These are phyloP conservation scores for Fusarium tricinctum DNA, from an alignment of 2,329 filamentous ascomycete genomes.

Conservation along the genomic window DNA sequence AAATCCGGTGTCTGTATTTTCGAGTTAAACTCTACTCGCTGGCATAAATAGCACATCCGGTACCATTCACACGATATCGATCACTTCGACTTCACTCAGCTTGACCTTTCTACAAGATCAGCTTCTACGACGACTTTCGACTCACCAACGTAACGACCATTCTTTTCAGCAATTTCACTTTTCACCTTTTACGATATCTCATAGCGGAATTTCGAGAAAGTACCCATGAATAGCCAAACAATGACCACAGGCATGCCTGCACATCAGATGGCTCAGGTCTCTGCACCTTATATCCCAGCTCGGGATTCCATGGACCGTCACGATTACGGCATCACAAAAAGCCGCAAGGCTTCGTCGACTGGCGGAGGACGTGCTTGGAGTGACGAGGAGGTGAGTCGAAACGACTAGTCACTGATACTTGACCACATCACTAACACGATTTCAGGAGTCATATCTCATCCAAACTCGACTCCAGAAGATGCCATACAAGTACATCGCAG, in stretches of 20 bases:
- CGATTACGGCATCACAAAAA: constrained; percentile 73
- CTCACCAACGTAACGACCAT: constrained; percentile 35
- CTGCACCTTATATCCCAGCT: constrained; percentile 63
- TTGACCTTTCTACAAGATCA: constrained; percentile 24
- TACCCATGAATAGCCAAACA: constrained; percentile 40
- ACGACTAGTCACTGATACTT: not conserved
- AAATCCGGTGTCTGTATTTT: constrained; percentile 45
- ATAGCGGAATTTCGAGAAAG: constrained; percentile 38
- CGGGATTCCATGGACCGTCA: constrained; percentile 70
- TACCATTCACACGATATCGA: constrained; percentile 37
- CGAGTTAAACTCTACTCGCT: constrained; percentile 47
- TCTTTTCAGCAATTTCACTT: constrained; percentile 22
- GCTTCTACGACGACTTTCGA: constrained; percentile 40
- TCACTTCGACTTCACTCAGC: constrained; percentile 36
- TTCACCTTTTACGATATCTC: constrained; percentile 41
- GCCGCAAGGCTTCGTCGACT: constrained; percentile 76
- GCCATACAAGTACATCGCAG: constrained; percentile 91
- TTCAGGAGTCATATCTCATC: constrained; percentile 83
- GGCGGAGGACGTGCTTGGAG: constrained; percentile 87
- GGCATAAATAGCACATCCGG: constrained; percentile 45
- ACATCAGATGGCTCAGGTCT: constrained; percentile 61
- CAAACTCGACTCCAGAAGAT: constrained; percentile 89
- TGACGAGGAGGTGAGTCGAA: constrained; percentile 78
- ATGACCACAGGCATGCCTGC: constrained; percentile 61
- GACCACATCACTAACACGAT: constrained; percentile 31